Percentiles rank a stretch among this genome's conserved stretches.
These are phyloP conservation scores for Penicillium atrosanguineum DNA, from an alignment of 495 filamentous ascomycete species.

Conservation along the genomic window DNA sequence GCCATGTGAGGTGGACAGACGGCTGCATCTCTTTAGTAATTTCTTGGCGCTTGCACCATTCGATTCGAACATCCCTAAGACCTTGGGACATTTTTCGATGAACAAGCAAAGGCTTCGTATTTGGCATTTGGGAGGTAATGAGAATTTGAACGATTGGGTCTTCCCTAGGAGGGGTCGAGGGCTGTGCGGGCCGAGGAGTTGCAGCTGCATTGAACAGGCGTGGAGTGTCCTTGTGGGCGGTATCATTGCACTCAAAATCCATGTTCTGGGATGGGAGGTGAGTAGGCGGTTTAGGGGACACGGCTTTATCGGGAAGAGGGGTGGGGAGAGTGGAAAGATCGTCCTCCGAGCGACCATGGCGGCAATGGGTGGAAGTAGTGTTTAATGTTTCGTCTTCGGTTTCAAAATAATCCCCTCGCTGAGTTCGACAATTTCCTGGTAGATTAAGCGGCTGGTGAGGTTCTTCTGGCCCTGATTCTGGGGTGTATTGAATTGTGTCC, in stretches of 20 bases:
- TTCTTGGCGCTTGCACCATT: slow-evolving; percentile 64
- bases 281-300: neutral
- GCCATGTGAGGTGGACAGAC: slow-evolving; percentile 76
- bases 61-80: slow-evolving; percentile 60
- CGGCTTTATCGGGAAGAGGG: neutral
- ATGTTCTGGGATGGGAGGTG: neutral
- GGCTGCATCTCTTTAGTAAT: slow-evolving; percentile 45
- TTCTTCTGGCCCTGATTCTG: neutral
- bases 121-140: slow-evolving; percentile 64
- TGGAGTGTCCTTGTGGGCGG: neutral
- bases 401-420: neutral
- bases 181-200: neutral
- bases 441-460: neutral
- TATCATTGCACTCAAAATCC: neutral
- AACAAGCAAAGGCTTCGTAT: slow-evolving; percentile 62
- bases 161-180: slow-evolving; percentile 11
- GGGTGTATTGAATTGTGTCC: neutral
- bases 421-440: neutral
- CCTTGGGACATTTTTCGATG: slow-evolving; percentile 63
- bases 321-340: neutral
- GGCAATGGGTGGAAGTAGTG: neutral
- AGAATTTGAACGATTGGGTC: slow-evolving; percentile 63
- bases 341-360: neutral
- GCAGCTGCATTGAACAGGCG: neutral
- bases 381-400: neutral